Base-by-base conservation (phyloP, 805 yeast species). In the Schwanniomyces polymorphus region DNA sequence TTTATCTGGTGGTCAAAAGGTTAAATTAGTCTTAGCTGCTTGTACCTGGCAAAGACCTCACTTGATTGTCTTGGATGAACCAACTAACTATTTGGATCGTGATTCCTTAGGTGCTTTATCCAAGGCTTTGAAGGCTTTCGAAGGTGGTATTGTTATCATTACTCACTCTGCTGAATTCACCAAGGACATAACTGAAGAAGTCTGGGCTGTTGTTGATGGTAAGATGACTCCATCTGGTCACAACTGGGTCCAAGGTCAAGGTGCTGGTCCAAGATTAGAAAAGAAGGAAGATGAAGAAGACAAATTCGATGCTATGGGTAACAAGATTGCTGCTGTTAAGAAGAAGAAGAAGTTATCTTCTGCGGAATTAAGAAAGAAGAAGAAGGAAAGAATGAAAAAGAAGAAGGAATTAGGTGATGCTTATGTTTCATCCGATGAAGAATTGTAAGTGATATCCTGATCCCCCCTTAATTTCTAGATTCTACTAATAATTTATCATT, bases 11-110 rank as follows among this genome's bases (percentile, higher is more conserved):
- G 99, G 99, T 83, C 99, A 94, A 85, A 94, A 94, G 86, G 99
- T 94, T 79, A 94, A 94, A 82, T 88, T 94, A 75, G 99, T 94
- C 69, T 81, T 94, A 69, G 99, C 99, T 78, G 99, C 98, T 78
- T 90, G 98, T 86, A 91, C 98, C 52, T 94, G 99, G 99, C 97
- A 92, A 84, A 92, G 98, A 85, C 99, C 99, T 73, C 99, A 94
- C 76, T 84, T 94, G 82, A 91, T 94, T 67, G 99, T 94, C 64
- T 88, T 94, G 77, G 99, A 94, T 82, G 99, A 92, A 84, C 99
- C 99, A 80, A 94, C 99, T 68, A 92, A 92, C 82, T 94, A 92
- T 80, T 83, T 92, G 82, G 99, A 92, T 79, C 86, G 99, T 81
- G 99, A 94, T 80, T 94, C 99, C 60, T 85, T 94, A 72, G 99